phyloP scores from a whole-genome alignment of 345 rosid species.

The Anacardium occidentale region DNA sequence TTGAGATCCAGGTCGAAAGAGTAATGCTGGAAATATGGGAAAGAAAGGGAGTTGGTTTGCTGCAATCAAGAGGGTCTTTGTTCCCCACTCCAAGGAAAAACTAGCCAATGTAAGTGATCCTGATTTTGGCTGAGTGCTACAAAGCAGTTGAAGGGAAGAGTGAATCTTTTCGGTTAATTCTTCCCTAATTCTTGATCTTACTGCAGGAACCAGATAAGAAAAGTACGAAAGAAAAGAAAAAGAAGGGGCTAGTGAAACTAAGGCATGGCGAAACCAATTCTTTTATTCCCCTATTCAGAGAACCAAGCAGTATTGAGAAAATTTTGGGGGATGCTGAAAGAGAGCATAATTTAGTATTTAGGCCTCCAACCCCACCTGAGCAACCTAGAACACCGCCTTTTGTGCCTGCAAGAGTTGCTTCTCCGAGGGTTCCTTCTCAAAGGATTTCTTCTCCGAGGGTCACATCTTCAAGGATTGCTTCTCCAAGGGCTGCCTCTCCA shows the following conservation, averaged over 20 bases:
- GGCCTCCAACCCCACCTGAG: slow-evolving; percentile 68
- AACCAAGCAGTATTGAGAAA: slow-evolving; percentile 91
- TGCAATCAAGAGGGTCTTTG: slow-evolving; percentile 82
- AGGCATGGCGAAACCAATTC: slow-evolving; percentile 73
- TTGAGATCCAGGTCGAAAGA: slow-evolving; percentile 34
- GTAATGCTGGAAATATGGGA: slow-evolving; percentile 82
- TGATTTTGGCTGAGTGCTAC: neutral
- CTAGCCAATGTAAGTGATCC: slow-evolving; percentile 53
- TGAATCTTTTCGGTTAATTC: neutral
- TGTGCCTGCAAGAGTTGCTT: slow-evolving; percentile 49
- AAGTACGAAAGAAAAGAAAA: slow-evolving; percentile 64
- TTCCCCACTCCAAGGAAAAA: slow-evolving; percentile 70
- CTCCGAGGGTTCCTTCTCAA: slow-evolving; percentile 51
- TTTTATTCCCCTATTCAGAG: slow-evolving; percentile 75
- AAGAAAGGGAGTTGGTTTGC: slow-evolving; percentile 96
- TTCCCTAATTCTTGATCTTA: neutral
- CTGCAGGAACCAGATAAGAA: slow-evolving; percentile 58
- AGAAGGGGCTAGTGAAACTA: slow-evolving; percentile 53
- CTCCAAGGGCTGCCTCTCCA: slow-evolving; percentile 59
- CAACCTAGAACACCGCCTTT: slow-evolving; percentile 47
- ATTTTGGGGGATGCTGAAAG: slow-evolving; percentile 91
- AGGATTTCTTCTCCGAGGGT: slow-evolving; percentile 49
- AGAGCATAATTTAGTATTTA: slow-evolving; percentile 64
- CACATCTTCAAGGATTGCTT: slow-evolving; percentile 37
- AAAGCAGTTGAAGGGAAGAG: neutral